A percentile compares a stretch with the other conserved stretches of the same genome.
Evolutionary conservation across 169 alveolate genomes (phyloP).

Genomic region (Plasmodium berghei): DNA sequence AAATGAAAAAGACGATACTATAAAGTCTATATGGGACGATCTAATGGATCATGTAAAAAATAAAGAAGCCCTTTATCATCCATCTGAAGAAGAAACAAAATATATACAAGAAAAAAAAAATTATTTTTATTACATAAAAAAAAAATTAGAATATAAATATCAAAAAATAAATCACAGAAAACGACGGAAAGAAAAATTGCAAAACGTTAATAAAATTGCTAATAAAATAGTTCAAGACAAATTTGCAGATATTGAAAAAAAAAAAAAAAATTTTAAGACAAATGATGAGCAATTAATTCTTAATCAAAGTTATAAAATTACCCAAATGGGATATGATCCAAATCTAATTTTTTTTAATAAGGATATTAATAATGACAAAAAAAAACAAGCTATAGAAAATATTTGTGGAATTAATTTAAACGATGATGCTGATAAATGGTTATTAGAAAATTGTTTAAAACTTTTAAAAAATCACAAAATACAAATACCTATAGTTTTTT

Average conservation of each 20-base stretch:
- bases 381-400: slow-evolving; percentile 47
- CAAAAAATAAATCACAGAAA: slow-evolving; percentile 59
- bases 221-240: slow-evolving; percentile 45
- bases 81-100: slow-evolving; percentile 42
- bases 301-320: slow-evolving; percentile 66
- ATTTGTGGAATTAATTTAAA: slow-evolving; percentile 72
- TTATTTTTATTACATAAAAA: slow-evolving; percentile 73
- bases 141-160: slow-evolving; percentile 65
- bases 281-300: not conserved
- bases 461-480: slow-evolving; percentile 65
- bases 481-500: slow-evolving; percentile 65
- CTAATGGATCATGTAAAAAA: slow-evolving; percentile 58
- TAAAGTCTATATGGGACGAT: slow-evolving; percentile 68
- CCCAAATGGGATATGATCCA: slow-evolving; percentile 73
- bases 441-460: slow-evolving; percentile 71
- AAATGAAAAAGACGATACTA: slow-evolving; percentile 8
- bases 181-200: slow-evolving; percentile 48
- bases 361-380: slow-evolving; percentile 42
- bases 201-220: slow-evolving; percentile 35
- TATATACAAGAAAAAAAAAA: slow-evolving; percentile 35
- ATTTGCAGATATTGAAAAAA: slow-evolving; percentile 36
- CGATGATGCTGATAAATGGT: slow-evolving; percentile 77
- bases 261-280: slow-evolving; percentile 2
- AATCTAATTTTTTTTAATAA: slow-evolving; percentile 71
- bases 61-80: slow-evolving; percentile 70